A percentile compares a stretch with the other conserved stretches of the same genome.
These are phyloP conservation scores for Nasturtium officinale DNA, from an alignment of 345 rosid species.

Conservation along the genomic window DNA sequence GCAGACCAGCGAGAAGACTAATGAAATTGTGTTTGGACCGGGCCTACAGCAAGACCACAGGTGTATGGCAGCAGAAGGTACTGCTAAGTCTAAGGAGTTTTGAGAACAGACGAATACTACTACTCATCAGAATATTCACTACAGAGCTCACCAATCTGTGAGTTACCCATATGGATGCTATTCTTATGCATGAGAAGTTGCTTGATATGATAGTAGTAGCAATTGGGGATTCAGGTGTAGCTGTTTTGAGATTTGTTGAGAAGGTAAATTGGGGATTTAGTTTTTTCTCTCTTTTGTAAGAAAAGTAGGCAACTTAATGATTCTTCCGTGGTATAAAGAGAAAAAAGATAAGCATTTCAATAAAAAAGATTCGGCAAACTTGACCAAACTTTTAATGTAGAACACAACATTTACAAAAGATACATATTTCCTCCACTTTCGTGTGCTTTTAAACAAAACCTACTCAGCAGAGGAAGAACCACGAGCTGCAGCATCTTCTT, in stretches of 20 bases:
- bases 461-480: slow-evolving; percentile 32
- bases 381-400: slow-evolving; percentile 1
- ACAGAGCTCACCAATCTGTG: slow-evolving; percentile 48
- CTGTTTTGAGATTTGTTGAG: neutral
- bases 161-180: slow-evolving; percentile 66
- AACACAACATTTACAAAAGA: slow-evolving; percentile 35
- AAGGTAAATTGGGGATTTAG: slow-evolving; percentile 48
- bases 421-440: slow-evolving; percentile 21
- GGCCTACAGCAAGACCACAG: slow-evolving; percentile 61
- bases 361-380: slow-evolving; percentile 15
- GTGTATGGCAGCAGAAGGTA: slow-evolving; percentile 47
- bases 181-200: slow-evolving; percentile 40
- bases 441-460: slow-evolving; percentile 5
- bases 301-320: slow-evolving; percentile 22
- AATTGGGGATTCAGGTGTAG: slow-evolving; percentile 26
- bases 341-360: slow-evolving; percentile 18
- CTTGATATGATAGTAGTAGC: slow-evolving; percentile 5
- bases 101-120: slow-evolving; percentile 48
- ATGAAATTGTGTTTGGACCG: slow-evolving; percentile 74
- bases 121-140: slow-evolving; percentile 50
- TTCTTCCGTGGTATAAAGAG: slow-evolving; percentile 50
- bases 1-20: slow-evolving; percentile 65
- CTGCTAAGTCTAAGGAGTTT: slow-evolving; percentile 58
- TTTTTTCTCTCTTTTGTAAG: slow-evolving; percentile 26
- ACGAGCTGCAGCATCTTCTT: slow-evolving; percentile 29